Evolutionary conservation across 345 rosid species (phyloP).

Genomic region (Eucalyptus sideroxylon): DNA sequence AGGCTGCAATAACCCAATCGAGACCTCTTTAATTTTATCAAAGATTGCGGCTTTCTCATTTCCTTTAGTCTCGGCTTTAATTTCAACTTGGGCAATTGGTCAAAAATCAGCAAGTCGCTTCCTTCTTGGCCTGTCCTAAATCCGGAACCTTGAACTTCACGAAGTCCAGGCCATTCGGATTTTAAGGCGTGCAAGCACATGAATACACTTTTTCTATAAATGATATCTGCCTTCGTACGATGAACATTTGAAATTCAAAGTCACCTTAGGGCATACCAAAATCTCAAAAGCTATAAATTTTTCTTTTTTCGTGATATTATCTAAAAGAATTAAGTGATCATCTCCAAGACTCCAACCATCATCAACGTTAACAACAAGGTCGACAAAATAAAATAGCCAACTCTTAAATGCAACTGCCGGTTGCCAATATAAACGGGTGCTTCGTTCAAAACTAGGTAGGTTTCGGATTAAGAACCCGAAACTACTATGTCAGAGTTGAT

Average conservation of each 20-base stretch:
- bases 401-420: neutral
- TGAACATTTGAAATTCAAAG: neutral
- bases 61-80: fast-evolving
- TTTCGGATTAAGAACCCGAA: neutral
- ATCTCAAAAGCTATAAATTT: neutral
- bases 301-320: neutral
- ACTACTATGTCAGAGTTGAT: neutral
- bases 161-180: neutral
- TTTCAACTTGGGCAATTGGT: neutral
- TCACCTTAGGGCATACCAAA: neutral
- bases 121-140: neutral
- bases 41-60: neutral
- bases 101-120: neutral
- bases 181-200: neutral
- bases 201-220: neutral
- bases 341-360: neutral
- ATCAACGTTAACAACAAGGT: neutral
- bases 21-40: neutral
- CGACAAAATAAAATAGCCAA: neutral
- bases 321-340: neutral
- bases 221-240: neutral
- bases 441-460: fast-evolving
- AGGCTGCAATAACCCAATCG: neutral
- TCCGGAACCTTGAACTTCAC: neutral
- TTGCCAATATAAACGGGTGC: neutral